A percentile compares a stretch with the other conserved stretches of the same genome.
Conservation (phyloP, 208 protist genomes). For the Porcisia deanei region DNA sequence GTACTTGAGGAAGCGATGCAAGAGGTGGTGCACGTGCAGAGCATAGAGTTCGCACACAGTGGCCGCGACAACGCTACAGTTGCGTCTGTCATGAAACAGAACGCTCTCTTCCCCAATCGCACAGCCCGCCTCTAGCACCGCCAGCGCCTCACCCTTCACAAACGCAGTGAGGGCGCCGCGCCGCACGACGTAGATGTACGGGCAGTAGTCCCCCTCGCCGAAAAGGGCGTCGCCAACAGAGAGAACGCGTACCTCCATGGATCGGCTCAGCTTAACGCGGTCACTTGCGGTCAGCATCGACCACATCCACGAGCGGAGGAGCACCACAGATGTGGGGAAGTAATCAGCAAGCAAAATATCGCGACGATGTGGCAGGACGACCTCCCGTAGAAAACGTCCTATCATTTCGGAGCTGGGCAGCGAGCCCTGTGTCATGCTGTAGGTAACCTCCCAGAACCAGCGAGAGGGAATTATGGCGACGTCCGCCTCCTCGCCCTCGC, state of each 20-base stretch:
- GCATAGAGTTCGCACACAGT: slow-evolving; percentile 84
- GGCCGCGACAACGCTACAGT: slow-evolving; percentile 62
- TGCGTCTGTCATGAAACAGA: slow-evolving; percentile 79
- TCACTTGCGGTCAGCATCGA: slow-evolving; percentile 68
- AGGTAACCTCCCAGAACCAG: slow-evolving; percentile 81
- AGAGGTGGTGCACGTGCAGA: slow-evolving; percentile 55
- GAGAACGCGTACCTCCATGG: slow-evolving; percentile 73
- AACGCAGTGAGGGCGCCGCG: slow-evolving; percentile 65
- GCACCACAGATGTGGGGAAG: slow-evolving; percentile 70
- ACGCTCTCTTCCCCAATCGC: slow-evolving; percentile 84
- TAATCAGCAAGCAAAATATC: slow-evolving; percentile 68
- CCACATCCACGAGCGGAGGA: slow-evolving; percentile 90
- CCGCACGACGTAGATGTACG: slow-evolving; percentile 84
- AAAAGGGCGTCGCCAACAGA: slow-evolving; percentile 75
- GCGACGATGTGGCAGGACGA: slow-evolving; percentile 53
- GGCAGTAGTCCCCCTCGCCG: slow-evolving; percentile 62
- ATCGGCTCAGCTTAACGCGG: slow-evolving; percentile 70
- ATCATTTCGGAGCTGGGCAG: slow-evolving; percentile 36
- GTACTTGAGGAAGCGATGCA: slow-evolving; percentile 66
- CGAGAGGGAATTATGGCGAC: slow-evolving; percentile 79
- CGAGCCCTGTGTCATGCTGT: slow-evolving; percentile 44
- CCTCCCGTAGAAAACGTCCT: slow-evolving; percentile 50
- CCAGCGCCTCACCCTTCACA: slow-evolving; percentile 68
- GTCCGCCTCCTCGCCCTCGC: slow-evolving; percentile 53
- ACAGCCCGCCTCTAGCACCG: slow-evolving; percentile 61